These are phyloP conservation scores for Zasmidium citrigriseum DNA, from an alignment of 2,329 filamentous ascomycete species.

Conservation along the genomic window DNA sequence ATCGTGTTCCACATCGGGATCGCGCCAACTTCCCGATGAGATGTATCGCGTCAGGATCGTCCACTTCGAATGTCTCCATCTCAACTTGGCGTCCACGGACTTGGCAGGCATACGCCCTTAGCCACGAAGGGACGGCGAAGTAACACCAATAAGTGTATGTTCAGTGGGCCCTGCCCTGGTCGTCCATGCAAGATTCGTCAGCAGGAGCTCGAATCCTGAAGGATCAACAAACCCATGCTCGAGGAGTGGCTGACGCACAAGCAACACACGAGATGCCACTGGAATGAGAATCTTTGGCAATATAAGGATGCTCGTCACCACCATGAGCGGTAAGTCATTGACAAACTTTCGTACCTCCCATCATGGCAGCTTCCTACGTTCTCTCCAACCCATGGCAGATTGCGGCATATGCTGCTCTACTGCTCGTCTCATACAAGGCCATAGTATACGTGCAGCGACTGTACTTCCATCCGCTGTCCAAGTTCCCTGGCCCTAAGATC, in stretches of 20 bases:
- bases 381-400: background rate
- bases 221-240: background rate
- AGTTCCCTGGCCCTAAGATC: conserved; percentile 37
- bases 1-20: too few relatives aligned
- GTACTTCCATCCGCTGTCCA: conserved; percentile 36
- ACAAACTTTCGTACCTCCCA: background rate
- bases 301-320: background rate
- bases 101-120: too few relatives aligned
- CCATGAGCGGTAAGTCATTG: background rate
- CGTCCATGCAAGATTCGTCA: background rate
- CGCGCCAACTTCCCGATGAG: too few relatives aligned
- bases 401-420: background rate
- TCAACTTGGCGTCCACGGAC: too few relatives aligned
- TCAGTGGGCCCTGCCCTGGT: background rate
- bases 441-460: conserved; percentile 19
- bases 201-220: background rate
- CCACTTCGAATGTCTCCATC: too few relatives aligned
- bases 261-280: too few relatives aligned
- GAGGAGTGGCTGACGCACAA: background rate
- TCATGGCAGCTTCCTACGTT: background rate
- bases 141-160: too few relatives aligned
- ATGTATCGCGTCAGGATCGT: too few relatives aligned
- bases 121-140: too few relatives aligned
- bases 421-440: background rate
- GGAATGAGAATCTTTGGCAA: too few relatives aligned